Evolutionary conservation across 1,284 basidiomycete species (phyloP).

Genomic region (Melampsora occidentalis): DNA sequence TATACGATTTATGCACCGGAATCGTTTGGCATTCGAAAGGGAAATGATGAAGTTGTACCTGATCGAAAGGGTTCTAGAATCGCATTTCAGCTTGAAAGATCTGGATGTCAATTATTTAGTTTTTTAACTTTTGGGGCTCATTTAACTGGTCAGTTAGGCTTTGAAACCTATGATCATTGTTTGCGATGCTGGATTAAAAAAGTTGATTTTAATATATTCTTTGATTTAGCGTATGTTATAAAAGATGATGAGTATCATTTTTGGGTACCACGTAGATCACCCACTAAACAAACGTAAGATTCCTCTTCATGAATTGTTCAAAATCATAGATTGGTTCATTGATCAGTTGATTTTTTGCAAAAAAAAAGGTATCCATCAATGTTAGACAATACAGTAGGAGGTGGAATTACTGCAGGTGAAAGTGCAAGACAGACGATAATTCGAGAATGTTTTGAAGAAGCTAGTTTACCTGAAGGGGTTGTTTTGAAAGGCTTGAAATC

Average conservation of each 20-base stretch:
- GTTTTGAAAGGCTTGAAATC: slow-evolving; percentile 62
- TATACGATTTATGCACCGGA: slow-evolving; percentile 77
- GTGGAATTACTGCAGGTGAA: slow-evolving; percentile 67
- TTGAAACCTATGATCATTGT: neutral
- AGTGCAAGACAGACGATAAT: slow-evolving; percentile 71
- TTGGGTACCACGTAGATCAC: slow-evolving; percentile 83
- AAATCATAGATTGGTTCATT: neutral
- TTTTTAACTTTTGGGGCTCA: slow-evolving; percentile 84
- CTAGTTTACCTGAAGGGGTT: slow-evolving; percentile 67
- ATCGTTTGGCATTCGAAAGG: too few relatives aligned
- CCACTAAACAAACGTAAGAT: slow-evolving; percentile 75
- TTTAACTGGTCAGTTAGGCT: slow-evolving; percentile 58
- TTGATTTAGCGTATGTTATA: slow-evolving; percentile 49
- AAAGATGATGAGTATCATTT: slow-evolving; percentile 56
- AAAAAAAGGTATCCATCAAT: slow-evolving; percentile 14
- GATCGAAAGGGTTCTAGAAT: slow-evolving; percentile 58
- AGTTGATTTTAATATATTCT: neutral
- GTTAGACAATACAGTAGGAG: slow-evolving; percentile 55
- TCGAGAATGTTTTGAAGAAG: slow-evolving; percentile 92
- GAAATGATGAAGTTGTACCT: neutral
- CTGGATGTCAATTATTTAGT: slow-evolving; percentile 83
- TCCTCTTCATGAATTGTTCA: slow-evolving; percentile 41
- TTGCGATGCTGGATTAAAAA: too few relatives aligned
- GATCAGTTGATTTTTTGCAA: neutral
- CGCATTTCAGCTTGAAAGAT: slow-evolving; percentile 82